A percentile compares a stretch with the other conserved stretches of the same genome.
phyloP scores from a whole-genome alignment of 495 filamentous ascomycete genomes.

The Lophiotrema nucula region DNA sequence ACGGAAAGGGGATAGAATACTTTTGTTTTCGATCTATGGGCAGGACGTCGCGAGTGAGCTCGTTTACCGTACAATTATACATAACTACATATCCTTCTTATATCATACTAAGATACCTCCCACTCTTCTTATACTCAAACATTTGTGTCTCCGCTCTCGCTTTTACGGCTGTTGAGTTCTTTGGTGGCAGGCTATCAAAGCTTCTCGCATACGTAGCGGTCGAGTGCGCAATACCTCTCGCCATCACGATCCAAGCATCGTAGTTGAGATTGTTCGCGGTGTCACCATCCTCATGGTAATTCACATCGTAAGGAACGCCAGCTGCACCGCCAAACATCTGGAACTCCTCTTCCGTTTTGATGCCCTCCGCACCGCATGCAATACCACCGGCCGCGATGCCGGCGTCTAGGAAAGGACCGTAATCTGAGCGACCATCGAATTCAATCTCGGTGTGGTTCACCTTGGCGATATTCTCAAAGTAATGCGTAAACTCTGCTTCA shows the following conservation, averaged over 20 bases:
- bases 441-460: constrained; percentile 49
- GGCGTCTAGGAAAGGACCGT: constrained; percentile 63
- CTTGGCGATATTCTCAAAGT: constrained; percentile 48
- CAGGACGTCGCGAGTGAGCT: no score
- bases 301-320: constrained; percentile 58
- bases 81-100: no score
- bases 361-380: constrained; percentile 66
- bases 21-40: no score
- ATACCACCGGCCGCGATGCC: constrained; percentile 66
- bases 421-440: constrained; percentile 70
- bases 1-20: no score
- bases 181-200: constrained; percentile 48
- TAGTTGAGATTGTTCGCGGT: constrained; percentile 58
- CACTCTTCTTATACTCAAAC: constrained; percentile 14
- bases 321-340: constrained; percentile 60
- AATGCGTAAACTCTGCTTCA: constrained; percentile 63
- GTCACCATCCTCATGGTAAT: constrained; percentile 64
- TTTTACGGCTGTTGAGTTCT: neutral
- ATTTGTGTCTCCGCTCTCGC: neutral
- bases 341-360: constrained; percentile 62
- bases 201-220: constrained; percentile 62
- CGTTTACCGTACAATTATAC: no score
- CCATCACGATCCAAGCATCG: constrained; percentile 61
- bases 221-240: constrained; percentile 60
- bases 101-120: no score